Conservation (phyloP, 78 protist species). For the Dictyostelium purpureum region DNA sequence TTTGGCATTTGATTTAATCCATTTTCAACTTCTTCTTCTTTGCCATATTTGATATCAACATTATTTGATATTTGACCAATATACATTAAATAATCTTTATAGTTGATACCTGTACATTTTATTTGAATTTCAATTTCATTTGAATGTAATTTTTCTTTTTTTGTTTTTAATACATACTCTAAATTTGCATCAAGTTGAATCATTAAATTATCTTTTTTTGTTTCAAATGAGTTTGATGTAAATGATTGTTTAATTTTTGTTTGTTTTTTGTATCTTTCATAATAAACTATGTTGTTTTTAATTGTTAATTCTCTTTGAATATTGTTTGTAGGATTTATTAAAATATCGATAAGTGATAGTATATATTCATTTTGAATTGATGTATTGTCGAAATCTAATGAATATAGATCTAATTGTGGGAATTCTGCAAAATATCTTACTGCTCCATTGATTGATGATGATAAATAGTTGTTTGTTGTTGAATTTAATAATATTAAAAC, state of each 20-base stretch:
- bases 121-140: constrained; percentile 12
- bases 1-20: neutral
- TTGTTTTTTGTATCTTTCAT: neutral
- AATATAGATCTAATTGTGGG: neutral
- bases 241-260: neutral
- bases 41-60: too few species aligned
- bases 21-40: constrained; percentile 11
- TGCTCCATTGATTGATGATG: neutral
- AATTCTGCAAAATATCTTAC: neutral
- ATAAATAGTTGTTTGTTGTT: neutral
- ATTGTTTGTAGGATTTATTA: neutral
- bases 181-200: neutral
- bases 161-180: neutral
- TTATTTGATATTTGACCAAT: too few species aligned
- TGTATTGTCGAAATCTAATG: neutral
- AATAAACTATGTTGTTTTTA: neutral
- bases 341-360: too few species aligned
- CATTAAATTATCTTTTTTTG: neutral
- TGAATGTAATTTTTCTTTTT: neutral
- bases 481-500: neutral
- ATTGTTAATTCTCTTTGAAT: neutral
- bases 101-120: neutral
- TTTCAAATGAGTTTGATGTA: neutral
- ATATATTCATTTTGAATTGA: too few species aligned
- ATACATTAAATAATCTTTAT: neutral